A percentile compares a stretch with the other conserved stretches of the same genome.
Conservation (phyloP, 768 basidiomycete species). For the Naganishia kalamii region DNA sequence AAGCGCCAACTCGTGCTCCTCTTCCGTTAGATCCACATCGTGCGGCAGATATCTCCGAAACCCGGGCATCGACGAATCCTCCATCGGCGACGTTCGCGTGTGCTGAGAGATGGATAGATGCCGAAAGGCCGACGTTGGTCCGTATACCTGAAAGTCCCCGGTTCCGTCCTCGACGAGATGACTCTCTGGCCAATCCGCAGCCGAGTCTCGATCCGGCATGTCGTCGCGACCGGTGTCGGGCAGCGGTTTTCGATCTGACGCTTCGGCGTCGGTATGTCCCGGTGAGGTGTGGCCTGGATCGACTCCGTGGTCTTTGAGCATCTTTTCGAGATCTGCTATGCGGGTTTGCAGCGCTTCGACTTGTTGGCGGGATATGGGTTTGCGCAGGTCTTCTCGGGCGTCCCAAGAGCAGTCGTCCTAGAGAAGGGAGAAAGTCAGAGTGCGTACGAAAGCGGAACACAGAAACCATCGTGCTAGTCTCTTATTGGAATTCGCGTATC, state of each 20-base stretch:
- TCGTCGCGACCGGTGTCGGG: neutral
- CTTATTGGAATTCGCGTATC: neutral
- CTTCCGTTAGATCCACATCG: slow-evolving; percentile 27
- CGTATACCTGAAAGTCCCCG: slow-evolving; percentile 37
- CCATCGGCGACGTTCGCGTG: slow-evolving; percentile 4
- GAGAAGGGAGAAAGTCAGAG: neutral
- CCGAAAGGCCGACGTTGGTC: slow-evolving; percentile 41
- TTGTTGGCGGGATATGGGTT: slow-evolving; percentile 36
- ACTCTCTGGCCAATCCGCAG: slow-evolving; percentile 16
- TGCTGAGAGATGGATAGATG: slow-evolving; percentile 28
- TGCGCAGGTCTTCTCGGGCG: slow-evolving; percentile 34
- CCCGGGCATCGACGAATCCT: neutral
- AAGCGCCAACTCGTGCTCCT: slow-evolving; percentile 30
- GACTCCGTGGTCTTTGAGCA: slow-evolving; percentile 29
- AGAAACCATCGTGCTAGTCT: neutral
- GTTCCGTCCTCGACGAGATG: slow-evolving; percentile 25
- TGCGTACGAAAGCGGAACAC: neutral
- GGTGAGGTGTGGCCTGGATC: slow-evolving; percentile 22
- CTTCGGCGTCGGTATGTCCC: neutral
- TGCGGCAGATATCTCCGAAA: slow-evolving; percentile 29
- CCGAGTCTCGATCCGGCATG: neutral
- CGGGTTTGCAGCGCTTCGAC: slow-evolving; percentile 36
- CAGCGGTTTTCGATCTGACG: neutral
- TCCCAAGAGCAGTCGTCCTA: slow-evolving; percentile 42
- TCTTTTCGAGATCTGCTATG: slow-evolving; percentile 34